Evolutionary conservation across 495 filamentous ascomycete genomes (phyloP).

Genomic region (Lasiosphaeria miniovina): DNA sequence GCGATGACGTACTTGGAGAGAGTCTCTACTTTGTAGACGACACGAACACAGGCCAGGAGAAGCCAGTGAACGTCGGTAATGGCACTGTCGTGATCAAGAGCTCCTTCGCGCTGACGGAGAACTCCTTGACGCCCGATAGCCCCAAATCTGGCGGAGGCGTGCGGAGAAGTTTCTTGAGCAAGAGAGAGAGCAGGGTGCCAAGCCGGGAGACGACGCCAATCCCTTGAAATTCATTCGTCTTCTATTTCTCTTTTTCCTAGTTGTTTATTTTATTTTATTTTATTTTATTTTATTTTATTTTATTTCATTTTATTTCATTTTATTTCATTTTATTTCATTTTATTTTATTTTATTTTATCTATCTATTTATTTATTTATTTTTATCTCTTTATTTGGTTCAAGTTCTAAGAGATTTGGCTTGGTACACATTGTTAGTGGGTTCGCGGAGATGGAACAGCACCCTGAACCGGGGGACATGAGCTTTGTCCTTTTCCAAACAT

Average conservation of each 20-base stretch:
- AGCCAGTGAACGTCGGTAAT: conserved; percentile 64
- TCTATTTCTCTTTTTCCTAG: background rate
- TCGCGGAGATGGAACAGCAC: no score
- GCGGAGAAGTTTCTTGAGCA: conserved; percentile 49
- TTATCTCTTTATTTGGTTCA: no score
- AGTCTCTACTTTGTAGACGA: conserved; percentile 87
- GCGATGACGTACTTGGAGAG: conserved; percentile 78
- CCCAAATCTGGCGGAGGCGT: conserved; percentile 49
- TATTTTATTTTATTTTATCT: background rate
- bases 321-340: no score
- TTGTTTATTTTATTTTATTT: background rate
- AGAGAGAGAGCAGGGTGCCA: conserved; percentile 37
- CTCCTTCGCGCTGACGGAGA: conserved; percentile 46
- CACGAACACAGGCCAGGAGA: conserved; percentile 68
- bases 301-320: no score
- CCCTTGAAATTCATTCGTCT: background rate
- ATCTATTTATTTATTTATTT: no score
- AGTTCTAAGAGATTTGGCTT: no score
- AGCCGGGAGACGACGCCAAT: conserved; percentile 11
- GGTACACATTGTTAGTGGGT: no score
- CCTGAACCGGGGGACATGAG: no score
- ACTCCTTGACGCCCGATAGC: conserved; percentile 45
- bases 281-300: no score
- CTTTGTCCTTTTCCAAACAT: no score
- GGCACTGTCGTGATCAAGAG: conserved; percentile 68